phyloP scores from a whole-genome alignment of 192 early-diverging fungal genomes.

The Cladochytrium replicatum region DNA sequence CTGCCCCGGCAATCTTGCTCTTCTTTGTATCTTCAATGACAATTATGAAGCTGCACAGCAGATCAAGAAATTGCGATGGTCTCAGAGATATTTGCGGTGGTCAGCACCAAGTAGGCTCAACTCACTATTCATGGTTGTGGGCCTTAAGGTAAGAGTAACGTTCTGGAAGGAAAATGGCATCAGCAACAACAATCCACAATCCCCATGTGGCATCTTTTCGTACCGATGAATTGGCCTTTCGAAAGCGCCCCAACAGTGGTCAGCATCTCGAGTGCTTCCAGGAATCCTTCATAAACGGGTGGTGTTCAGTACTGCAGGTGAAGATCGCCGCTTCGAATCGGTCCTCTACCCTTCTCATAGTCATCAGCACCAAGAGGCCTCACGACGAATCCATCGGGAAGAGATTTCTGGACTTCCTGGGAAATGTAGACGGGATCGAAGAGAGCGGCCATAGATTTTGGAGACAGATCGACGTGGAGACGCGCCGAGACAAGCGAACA shows the following conservation, averaged over 20 bases:
- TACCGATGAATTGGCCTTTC: constrained; percentile 56
- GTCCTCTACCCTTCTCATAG: constrained; percentile 57
- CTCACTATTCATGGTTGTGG: constrained; percentile 62
- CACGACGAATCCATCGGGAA: constrained; percentile 60
- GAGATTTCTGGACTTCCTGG: constrained; percentile 36
- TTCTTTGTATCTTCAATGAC: constrained; percentile 72
- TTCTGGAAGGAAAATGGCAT: constrained; percentile 34
- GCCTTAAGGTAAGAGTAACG: constrained; percentile 67
- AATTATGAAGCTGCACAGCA: constrained; percentile 53
- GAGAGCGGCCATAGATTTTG: too few species aligned
- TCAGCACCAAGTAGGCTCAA: too few species aligned
- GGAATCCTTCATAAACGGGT: constrained; percentile 35
- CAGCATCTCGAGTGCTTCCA: constrained; percentile 54
- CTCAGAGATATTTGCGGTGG: background rate
- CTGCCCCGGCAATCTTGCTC: constrained; percentile 66
- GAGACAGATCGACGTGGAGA: background rate
- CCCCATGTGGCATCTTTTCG: background rate
- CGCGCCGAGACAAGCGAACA: background rate
- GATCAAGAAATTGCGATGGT: too few species aligned
- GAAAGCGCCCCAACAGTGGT: constrained; percentile 68
- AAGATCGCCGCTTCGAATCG: constrained; percentile 27
- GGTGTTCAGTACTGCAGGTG: too few species aligned
- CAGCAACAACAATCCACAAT: background rate
- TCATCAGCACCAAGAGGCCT: constrained; percentile 70
- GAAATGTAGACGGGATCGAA: constrained; percentile 66